phyloP scores from a whole-genome alignment of 2,329 filamentous ascomycete genomes.

The Paracamarosporium sp. region DNA sequence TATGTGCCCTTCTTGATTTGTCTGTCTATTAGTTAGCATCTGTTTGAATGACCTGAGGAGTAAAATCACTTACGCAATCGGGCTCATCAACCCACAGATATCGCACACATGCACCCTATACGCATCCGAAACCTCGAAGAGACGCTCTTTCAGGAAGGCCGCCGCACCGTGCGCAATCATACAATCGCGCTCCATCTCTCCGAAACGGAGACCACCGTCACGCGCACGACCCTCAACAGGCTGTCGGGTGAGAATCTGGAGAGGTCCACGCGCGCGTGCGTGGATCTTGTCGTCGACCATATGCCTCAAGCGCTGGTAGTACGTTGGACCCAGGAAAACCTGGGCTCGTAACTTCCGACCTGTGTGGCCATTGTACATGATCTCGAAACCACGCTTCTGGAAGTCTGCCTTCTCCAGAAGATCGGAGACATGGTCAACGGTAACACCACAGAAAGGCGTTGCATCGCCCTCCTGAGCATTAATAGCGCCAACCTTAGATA shows the following conservation, averaged over 20 bases:
- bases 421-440: constrained; percentile 89
- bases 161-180: constrained; percentile 99
- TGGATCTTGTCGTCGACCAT: constrained; percentile 99
- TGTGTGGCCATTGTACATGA: constrained; percentile 99
- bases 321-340: constrained; percentile 96
- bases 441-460: constrained; percentile 97
- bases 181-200: constrained; percentile 99
- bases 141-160: constrained; percentile 93
- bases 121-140: constrained; percentile 97
- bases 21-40: constrained; percentile 54
- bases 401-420: constrained; percentile 89
- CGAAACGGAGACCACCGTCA: constrained; percentile 97
- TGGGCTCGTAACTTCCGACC: constrained; percentile 92
- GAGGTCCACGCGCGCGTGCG: constrained; percentile 93
- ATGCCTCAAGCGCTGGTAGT: constrained; percentile 97
- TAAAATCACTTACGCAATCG: constrained; percentile 84
- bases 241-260: constrained; percentile 96
- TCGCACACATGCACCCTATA: constrained; percentile 99
- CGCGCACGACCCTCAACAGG: constrained; percentile 97
- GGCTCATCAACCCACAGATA: constrained; percentile 98
- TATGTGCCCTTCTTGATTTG: constrained; percentile 96
- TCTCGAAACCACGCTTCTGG: constrained; percentile 95
- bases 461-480: constrained; percentile 96
- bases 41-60: not conserved
- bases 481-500: constrained; percentile 93